Conservation (phyloP, 1,284 basidiomycete genomes). For the Apiotrichum brassicae region DNA sequence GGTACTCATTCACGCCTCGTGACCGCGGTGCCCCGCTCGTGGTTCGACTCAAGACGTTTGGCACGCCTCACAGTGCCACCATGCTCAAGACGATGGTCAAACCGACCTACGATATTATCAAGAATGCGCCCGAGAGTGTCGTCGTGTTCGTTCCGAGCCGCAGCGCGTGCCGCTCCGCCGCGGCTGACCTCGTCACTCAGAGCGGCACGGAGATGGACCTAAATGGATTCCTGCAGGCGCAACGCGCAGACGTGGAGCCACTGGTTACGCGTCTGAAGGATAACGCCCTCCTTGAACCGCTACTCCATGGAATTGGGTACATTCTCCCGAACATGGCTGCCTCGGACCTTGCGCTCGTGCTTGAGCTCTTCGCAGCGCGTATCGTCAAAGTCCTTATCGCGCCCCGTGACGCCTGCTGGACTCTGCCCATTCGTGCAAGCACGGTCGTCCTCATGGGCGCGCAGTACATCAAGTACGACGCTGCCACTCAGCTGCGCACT, state of each 20-base stretch:
- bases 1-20: slow-evolving; percentile 73
- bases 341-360: slow-evolving; percentile 66
- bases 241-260: slow-evolving; percentile 59
- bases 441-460: slow-evolving; percentile 88
- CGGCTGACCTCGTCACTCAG: slow-evolving; percentile 79
- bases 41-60: slow-evolving; percentile 69
- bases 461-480: slow-evolving; percentile 62
- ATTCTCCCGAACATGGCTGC: slow-evolving; percentile 68
- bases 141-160: slow-evolving; percentile 90
- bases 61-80: slow-evolving; percentile 75
- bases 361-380: slow-evolving; percentile 77
- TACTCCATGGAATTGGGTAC: slow-evolving; percentile 85
- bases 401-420: slow-evolving; percentile 79
- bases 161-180: slow-evolving; percentile 68
- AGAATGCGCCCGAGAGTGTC: slow-evolving; percentile 52
- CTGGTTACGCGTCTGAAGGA: slow-evolving; percentile 61
- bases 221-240: slow-evolving; percentile 63
- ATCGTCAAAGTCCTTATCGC: slow-evolving; percentile 75
- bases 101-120: slow-evolving; percentile 65
- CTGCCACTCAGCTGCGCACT: slow-evolving; percentile 54
- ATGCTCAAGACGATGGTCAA: slow-evolving; percentile 90
- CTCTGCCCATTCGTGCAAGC: slow-evolving; percentile 68
- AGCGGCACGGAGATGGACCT: slow-evolving; percentile 71
- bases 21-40: slow-evolving; percentile 76
- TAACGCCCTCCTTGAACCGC: slow-evolving; percentile 60